phyloP scores from a whole-genome alignment of 192 early-diverging fungal species.

The Podila epigama region DNA sequence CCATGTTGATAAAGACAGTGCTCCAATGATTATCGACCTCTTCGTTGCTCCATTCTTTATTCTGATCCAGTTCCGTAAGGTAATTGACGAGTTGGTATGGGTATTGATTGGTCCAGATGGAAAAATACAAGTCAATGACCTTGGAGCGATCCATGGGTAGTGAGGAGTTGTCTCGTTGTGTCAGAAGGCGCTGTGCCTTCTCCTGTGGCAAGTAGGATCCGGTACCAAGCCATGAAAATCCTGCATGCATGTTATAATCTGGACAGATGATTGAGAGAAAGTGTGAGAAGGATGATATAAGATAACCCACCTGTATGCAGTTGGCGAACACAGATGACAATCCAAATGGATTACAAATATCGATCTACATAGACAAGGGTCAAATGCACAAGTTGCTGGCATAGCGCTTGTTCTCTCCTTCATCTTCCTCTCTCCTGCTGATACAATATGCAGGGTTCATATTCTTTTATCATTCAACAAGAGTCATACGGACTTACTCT shows the following conservation, averaged over 20 bases:
- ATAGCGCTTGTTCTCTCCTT: too few species aligned
- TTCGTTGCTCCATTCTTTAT: slow-evolving; percentile 35
- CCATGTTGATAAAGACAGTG: slow-evolving; percentile 49
- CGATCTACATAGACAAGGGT: too few species aligned
- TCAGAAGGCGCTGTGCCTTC: slow-evolving; percentile 54
- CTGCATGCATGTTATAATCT: slow-evolving; percentile 56
- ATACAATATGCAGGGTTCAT: too few species aligned
- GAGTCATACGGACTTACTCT: slow-evolving; percentile 24
- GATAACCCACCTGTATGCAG: too few species aligned
- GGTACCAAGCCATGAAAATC: slow-evolving; percentile 55
- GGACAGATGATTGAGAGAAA: background rate
- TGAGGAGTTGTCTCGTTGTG: slow-evolving; percentile 52
- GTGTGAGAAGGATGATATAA: background rate
- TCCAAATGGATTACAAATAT: too few species aligned
- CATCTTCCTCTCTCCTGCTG: too few species aligned
- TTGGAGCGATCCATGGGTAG: slow-evolving; percentile 50
- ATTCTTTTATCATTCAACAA: too few species aligned
- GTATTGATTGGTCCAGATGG: slow-evolving; percentile 63
- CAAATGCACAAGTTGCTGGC: too few species aligned
- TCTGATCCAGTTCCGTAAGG: slow-evolving; percentile 43
- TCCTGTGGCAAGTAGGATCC: slow-evolving; percentile 52
- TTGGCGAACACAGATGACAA: too few species aligned
- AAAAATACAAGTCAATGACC: slow-evolving; percentile 57
- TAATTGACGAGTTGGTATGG: slow-evolving; percentile 57
- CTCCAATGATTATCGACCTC: slow-evolving; percentile 41